Base-by-base conservation (phyloP, 768 basidiomycete species). In the Crucibulum laeve region DNA sequence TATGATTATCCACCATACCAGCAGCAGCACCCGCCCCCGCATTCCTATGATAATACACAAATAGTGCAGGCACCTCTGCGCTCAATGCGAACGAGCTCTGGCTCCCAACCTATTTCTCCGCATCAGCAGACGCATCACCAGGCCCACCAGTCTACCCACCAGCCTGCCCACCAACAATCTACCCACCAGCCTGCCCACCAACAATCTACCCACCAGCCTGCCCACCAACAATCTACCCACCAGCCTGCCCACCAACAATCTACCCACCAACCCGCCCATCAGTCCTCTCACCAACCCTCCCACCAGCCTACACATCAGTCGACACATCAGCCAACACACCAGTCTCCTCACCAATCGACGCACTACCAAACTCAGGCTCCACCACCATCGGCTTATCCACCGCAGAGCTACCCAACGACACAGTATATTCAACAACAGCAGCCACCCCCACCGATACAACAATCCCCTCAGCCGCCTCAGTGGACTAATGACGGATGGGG, bases 1-100 rank as follows among this genome's bases (percentile, higher is more conserved):
- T 83, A 84, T 56, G 76, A 75, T 49, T 80, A 79, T 57, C 38
- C 71, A 23, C 58, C 69, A 43, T 74, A 77, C 39, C 63, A 33
- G n/a, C n/a, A n/a, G n/a, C n/a, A n/a, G 24, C 55, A 32, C 45
- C 56, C 48, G 46, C 61, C 56, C 21, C 51, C 43, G 43, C 52
- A 53, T 3, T 48, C 48, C n/a, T 49, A 53, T 15, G 49, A 53
- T 17, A 52, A 24, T 15, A 44, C 48, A 18, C 51, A 23, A 23
- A 18, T 25, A 8, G 25, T 42, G 26, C 41, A 42, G 21, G 21
- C 28, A 8, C 41, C 28, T 14, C 22, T 15, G 3, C 41, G 41
- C 25, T 14, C 39, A 8, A 40, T 40, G 39, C 39, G 19, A n/a
- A 13, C 50, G 8, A 42, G 39, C 8, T 43, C 47, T 14, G 40